A percentile compares a stretch with the other conserved stretches of the same genome.
Conservation (phyloP, 768 basidiomycete genomes). For the Hydnum rufescens region DNA sequence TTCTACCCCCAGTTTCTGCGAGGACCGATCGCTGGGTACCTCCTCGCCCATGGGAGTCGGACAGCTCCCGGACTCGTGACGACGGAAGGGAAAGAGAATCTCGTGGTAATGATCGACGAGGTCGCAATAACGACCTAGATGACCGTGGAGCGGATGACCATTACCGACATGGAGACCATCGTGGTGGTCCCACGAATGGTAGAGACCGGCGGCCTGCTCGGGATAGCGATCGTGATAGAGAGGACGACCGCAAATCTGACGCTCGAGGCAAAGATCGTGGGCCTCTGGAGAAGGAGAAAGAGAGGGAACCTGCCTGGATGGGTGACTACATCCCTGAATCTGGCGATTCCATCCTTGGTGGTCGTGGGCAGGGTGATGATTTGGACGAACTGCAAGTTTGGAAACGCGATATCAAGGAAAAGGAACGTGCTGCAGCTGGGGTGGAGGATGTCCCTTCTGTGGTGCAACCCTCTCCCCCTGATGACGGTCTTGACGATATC, state of each 20-base stretch:
- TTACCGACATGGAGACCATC: background rate
- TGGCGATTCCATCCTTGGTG: conserved; percentile 32
- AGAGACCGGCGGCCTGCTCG: conserved; percentile 14
- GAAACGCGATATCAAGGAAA: conserved; percentile 69
- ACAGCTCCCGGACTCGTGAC: background rate
- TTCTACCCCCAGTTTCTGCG: conserved; percentile 14
- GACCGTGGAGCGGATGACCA: background rate
- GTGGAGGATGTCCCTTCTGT: conserved; percentile 7
- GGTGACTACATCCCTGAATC: conserved; percentile 54
- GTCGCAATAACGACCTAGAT: background rate
- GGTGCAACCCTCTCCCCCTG: background rate
- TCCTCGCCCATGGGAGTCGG: conserved; percentile 16
- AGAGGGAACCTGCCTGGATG: conserved; percentile 83
- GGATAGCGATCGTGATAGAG: conserved; percentile 23
- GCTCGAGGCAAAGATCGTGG: conserved; percentile 15
- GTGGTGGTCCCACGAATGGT: background rate
- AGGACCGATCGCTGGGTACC: conserved; percentile 18
- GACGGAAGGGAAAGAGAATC: background rate
- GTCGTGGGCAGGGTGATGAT: conserved; percentile 38
- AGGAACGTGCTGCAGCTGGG: conserved; percentile 23
- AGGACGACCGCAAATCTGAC: conserved; percentile 15
- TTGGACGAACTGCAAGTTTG: conserved; percentile 72
- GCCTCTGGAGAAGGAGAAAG: conserved; percentile 28
- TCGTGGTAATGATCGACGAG: too few relatives aligned
- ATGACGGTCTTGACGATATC: conserved; percentile 50